phyloP scores from a whole-genome alignment of 805 yeast genomes.

The Wickerhamiella sergipiensis region DNA sequence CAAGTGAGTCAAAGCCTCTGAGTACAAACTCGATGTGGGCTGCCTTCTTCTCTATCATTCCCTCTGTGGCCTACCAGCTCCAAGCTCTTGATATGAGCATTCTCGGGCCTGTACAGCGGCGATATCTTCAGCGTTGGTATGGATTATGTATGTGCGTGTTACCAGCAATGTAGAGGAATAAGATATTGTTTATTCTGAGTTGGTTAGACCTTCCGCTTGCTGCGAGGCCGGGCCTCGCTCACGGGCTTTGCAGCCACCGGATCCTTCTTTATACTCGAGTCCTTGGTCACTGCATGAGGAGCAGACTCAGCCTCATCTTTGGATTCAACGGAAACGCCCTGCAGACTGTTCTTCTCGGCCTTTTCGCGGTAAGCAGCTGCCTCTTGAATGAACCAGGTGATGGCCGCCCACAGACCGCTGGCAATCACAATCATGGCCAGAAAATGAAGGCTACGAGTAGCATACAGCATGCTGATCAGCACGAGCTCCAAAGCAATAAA shows the following conservation, averaged over 20 bases:
- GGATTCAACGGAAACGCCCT: not conserved
- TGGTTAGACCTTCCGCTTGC: not conserved
- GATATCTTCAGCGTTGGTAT: not conserved
- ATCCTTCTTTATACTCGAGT: not conserved
- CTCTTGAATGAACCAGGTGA: conserved; percentile 81
- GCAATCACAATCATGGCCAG: conserved; percentile 43
- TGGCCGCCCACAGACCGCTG: conserved; percentile 54
- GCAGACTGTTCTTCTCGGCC: conserved; percentile 3
- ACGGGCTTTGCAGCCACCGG: not conserved
- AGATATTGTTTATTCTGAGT: too few relatives aligned
- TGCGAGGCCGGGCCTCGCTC: not conserved
- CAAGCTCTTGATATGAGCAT: too few relatives aligned
- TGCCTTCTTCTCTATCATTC: too few relatives aligned
- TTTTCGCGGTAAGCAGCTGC: conserved; percentile 29
- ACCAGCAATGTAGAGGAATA: not conserved
- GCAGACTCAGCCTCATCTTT: not conserved
- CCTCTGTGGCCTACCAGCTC: too few relatives aligned
- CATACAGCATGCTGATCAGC: conserved; percentile 42
- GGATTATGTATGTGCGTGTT: not conserved
- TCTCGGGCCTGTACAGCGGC: too few relatives aligned
- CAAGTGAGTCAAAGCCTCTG: too few relatives aligned
- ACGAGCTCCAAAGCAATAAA: conserved; percentile 51
- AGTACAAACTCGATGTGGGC: too few relatives aligned
- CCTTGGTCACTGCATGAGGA: not conserved
- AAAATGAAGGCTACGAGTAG: conserved; percentile 54